Evolutionary conservation across 2,329 filamentous ascomycete genomes (phyloP), one percentile per base, ranked within the genome.

Genomic region (Penicillium sumatraense): DNA sequence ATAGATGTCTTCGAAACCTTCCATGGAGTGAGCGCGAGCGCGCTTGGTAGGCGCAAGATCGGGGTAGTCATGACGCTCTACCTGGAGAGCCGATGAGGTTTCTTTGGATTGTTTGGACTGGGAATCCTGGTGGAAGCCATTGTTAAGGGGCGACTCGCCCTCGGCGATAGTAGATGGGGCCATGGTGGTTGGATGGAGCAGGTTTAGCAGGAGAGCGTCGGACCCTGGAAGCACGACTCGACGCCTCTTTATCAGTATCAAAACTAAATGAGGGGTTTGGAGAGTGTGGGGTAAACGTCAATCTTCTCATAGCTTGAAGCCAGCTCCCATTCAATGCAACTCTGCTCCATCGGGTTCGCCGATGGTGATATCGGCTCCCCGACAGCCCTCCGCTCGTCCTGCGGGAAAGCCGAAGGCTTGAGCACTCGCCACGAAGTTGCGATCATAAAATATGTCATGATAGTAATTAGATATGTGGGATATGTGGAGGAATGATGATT

Each of bases 1-100:
- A n/a, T 53, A 53, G 33, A 53, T 47, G 14, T 53, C 51, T 5
- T 53, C 51, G 23, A 53, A 53, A 0, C 51, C 51, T 9, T 53
- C 51, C 51, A 53, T 53, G 2, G 51, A 41, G 16, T 53, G 51
- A 21, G 51, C 38, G 9, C 51, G 51, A 8, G 21, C 11, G 23
- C 51, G 51, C 8, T 40, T 35, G 16, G 51, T 47, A 2, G 51
- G 51, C 20, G 51, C 51, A 31, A 53, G 18, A 20, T 53, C 51
- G 21, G 36, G 16, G 7, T 53, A 53, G 16, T 53, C 51, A 40
- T 53, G 51, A 21, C 51, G 51, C 33, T 53, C 51, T 27, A 51
- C 38, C 16, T 51, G 49, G 36, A 51, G 38, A 20, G 27, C 49
- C 8, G 36, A 33, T 7, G 40, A 24, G 3, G 16, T 27, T n/a